Conservation (phyloP, 2,329 filamentous ascomycete species). For the Phialocephala sp. region DNA sequence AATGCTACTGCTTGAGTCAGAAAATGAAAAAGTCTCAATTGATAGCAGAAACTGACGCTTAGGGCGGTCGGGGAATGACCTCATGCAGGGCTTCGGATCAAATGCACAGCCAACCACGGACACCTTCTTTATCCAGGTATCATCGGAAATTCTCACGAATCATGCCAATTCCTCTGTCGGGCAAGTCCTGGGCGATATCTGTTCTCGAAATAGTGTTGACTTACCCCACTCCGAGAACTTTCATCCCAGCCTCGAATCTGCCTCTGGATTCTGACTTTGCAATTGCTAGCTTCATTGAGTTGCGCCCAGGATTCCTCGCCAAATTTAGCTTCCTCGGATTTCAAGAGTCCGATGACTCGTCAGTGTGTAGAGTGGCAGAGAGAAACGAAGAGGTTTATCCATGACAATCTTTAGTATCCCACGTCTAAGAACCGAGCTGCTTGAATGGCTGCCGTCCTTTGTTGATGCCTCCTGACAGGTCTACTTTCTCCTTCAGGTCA, state of each 20-base stretch:
- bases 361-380: too few relatives aligned
- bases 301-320: not conserved
- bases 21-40: not conserved
- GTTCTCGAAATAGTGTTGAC: not conserved
- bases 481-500: not conserved
- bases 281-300: not conserved
- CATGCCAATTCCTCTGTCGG: not conserved
- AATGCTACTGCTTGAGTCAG: not conserved
- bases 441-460: too few relatives aligned
- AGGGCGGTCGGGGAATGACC: not conserved
- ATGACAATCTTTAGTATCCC: too few relatives aligned
- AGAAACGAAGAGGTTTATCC: too few relatives aligned
- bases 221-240: not conserved
- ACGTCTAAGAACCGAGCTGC: too few relatives aligned
- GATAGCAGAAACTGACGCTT: not conserved
- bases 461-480: not conserved
- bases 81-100: conserved; percentile 1
- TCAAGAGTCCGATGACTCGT: too few relatives aligned
- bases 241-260: not conserved
- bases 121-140: not conserved
- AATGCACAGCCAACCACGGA: not conserved
- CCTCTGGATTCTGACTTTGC: not conserved
- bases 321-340: too few relatives aligned
- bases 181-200: not conserved
- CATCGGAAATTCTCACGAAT: not conserved